These are phyloP conservation scores for Exophiala dermatitidis DNA, from an alignment of 2,329 filamentous ascomycete species.

Conservation along the genomic window DNA sequence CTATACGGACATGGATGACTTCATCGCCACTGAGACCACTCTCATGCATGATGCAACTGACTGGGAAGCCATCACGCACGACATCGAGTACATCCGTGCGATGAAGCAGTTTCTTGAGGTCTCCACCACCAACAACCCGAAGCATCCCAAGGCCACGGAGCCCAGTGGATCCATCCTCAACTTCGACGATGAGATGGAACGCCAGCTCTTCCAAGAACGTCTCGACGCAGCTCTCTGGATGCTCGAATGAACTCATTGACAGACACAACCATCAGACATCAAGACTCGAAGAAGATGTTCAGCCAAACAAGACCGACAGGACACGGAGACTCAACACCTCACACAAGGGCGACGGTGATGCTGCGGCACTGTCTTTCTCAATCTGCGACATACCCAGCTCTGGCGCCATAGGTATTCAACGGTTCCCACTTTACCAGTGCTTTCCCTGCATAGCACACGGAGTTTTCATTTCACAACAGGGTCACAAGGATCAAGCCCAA, in stretches of 20 bases:
- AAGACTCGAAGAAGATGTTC: too few relatives aligned
- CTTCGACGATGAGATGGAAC: conserved; percentile 4
- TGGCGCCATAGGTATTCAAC: too few relatives aligned
- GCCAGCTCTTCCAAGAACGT: not conserved
- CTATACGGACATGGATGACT: not conserved
- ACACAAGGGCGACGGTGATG: too few relatives aligned
- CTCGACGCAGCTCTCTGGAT: conserved; percentile 5
- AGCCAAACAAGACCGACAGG: too few relatives aligned
- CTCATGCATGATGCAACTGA: conserved; percentile 10
- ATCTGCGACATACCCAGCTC: too few relatives aligned
- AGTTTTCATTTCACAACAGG: too few relatives aligned
- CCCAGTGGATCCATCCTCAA: not conserved
- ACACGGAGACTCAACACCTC: too few relatives aligned
- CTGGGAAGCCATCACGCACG: conserved; percentile 7
- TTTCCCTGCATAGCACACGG: too few relatives aligned
- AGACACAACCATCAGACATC: too few relatives aligned
- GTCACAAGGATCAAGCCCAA: too few relatives aligned
- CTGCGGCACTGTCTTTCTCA: too few relatives aligned
- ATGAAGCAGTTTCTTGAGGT: not conserved
- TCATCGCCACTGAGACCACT: not conserved
- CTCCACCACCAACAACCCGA: not conserved
- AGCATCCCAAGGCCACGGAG: not conserved
- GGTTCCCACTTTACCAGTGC: too few relatives aligned
- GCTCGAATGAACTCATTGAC: conserved; percentile 7
- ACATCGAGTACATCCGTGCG: not conserved